Conservation (phyloP, 805 yeast genomes). For the Metschnikowia colocasiae region DNA sequence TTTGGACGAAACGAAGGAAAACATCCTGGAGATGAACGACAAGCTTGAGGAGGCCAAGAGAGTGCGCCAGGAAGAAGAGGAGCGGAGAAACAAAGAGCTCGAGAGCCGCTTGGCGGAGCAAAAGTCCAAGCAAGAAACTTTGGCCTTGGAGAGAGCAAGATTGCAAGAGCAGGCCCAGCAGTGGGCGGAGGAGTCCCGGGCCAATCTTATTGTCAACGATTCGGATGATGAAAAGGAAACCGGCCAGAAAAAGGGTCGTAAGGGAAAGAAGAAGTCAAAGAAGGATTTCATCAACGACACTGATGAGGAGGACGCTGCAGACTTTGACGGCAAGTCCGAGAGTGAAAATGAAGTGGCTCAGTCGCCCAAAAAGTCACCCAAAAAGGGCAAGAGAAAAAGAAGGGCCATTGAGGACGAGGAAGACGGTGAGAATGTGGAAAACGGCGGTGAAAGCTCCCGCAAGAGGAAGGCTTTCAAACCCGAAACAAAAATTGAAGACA, state of each 20-base stretch:
- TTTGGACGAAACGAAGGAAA: slow-evolving; percentile 66
- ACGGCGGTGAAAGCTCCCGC: slow-evolving; percentile 19
- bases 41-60: slow-evolving; percentile 74
- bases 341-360: slow-evolving; percentile 7
- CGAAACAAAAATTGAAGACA: slow-evolving; percentile 39
- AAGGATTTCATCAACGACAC: slow-evolving; percentile 33
- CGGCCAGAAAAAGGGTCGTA: slow-evolving; percentile 16
- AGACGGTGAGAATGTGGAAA: slow-evolving; percentile 21
- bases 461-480: slow-evolving; percentile 28
- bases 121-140: slow-evolving; percentile 44
- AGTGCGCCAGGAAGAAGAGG: slow-evolving; percentile 55
- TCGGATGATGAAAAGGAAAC: slow-evolving; percentile 33
- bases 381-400: slow-evolving; percentile 22
- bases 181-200: slow-evolving; percentile 45
- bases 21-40: slow-evolving; percentile 52
- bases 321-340: slow-evolving; percentile 19
- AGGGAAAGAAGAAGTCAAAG: slow-evolving; percentile 27
- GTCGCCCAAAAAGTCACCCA: slow-evolving; percentile 7
- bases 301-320: slow-evolving; percentile 29
- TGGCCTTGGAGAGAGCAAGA: slow-evolving; percentile 43
- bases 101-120: slow-evolving; percentile 41
- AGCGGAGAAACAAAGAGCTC: slow-evolving; percentile 31
- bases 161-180: slow-evolving; percentile 51
- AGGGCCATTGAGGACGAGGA: slow-evolving; percentile 36
- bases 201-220: slow-evolving; percentile 35